Percentiles rank a stretch among this genome's conserved stretches.
Conservation (phyloP, 345 rosid genomes). For the Eucalyptus sp. region DNA sequence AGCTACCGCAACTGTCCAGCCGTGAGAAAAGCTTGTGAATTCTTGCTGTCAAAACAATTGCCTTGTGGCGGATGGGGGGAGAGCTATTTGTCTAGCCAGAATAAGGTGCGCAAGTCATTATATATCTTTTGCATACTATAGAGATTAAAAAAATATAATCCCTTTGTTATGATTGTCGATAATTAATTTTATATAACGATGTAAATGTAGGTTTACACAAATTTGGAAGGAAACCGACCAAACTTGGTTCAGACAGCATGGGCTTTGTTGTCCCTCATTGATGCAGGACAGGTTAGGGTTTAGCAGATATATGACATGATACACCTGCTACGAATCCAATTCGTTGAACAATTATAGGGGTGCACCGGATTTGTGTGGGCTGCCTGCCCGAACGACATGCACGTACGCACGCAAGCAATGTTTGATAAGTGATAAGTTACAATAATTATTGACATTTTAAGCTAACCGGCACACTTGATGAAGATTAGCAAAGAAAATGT, state of each 20-base stretch:
- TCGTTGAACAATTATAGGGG: background rate
- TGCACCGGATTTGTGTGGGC: background rate
- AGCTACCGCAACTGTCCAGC: slow-evolving; percentile 14
- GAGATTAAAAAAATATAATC: background rate
- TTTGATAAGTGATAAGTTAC: background rate
- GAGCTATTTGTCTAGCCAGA: slow-evolving; percentile 44
- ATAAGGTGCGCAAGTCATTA: slow-evolving; percentile 7
- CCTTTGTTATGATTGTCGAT: background rate
- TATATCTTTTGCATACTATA: background rate
- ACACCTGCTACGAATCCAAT: background rate
- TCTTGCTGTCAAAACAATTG: slow-evolving; percentile 36
- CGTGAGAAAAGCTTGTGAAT: slow-evolving; percentile 34
- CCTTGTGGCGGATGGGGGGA: slow-evolving; percentile 68
- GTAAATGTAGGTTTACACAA: slow-evolving; percentile 18
- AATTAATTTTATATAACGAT: background rate
- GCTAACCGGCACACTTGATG: background rate
- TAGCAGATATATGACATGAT: background rate
- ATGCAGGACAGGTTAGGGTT: slow-evolving; percentile 28
- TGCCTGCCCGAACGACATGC: background rate
- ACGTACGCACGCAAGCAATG: background rate
- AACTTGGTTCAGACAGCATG: slow-evolving; percentile 47
- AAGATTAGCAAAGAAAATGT: background rate
- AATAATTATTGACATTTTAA: background rate
- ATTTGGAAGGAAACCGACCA: slow-evolving; percentile 18
- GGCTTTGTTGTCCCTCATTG: slow-evolving; percentile 38